Evolutionary conservation across 2,329 filamentous ascomycete genomes (phyloP).

Genomic region (Trichophaea hybrida): DNA sequence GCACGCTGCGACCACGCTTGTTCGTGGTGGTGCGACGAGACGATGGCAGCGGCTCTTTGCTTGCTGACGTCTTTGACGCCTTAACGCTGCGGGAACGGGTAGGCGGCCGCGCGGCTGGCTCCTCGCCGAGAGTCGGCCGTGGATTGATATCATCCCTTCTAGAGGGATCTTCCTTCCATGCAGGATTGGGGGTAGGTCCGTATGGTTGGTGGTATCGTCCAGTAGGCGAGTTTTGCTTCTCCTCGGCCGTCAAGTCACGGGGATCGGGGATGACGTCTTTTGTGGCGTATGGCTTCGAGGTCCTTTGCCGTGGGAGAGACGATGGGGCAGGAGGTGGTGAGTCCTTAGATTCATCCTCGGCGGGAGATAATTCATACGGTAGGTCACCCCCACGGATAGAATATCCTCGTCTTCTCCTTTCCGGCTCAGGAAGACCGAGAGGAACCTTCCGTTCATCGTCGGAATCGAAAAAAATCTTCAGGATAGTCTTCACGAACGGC

Average conservation of each 20-base stretch:
- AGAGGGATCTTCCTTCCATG: background rate
- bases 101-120: constrained; percentile 1
- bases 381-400: background rate
- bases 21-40: background rate
- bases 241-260: constrained; percentile 3
- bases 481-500: constrained; percentile 1
- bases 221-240: constrained; percentile 5
- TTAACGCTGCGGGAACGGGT: background rate
- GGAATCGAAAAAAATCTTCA: constrained; percentile 4
- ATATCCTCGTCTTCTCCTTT: background rate
- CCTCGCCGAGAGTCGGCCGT: constrained; percentile 18
- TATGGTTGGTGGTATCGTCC: background rate
- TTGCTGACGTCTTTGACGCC: background rate
- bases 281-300: background rate
- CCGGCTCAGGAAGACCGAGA: background rate
- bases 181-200: background rate
- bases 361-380: background rate
- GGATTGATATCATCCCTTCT: constrained; percentile 18
- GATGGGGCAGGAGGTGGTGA: constrained; percentile 2
- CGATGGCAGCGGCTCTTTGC: background rate
- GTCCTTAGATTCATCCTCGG: background rate
- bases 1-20: constrained; percentile 3
- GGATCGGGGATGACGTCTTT: constrained; percentile 1
- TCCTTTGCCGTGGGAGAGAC: constrained; percentile 3
- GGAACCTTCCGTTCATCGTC: constrained; percentile 13